Evolutionary conservation across 208 protist genomes (phyloP), one percentile per base, ranked within the genome.

Genomic region (Leishmania major): DNA sequence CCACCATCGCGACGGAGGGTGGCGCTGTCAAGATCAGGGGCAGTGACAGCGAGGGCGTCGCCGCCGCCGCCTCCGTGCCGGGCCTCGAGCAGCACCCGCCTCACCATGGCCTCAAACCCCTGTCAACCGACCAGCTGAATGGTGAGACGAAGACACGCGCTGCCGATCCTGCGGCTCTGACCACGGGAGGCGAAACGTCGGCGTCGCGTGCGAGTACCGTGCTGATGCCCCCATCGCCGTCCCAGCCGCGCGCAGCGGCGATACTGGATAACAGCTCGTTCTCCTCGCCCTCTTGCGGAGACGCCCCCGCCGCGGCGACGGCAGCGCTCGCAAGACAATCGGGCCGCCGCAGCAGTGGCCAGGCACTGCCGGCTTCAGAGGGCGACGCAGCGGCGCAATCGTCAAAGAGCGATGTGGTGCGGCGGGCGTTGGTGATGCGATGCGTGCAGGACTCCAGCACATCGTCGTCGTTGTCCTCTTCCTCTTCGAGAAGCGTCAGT

Each of bases 211-310:
- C 77, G 0, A 83, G 78, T 35, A 78, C 51, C 4, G 37, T 80
- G 1, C 66, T 86, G 55, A 86, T 86, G 83, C 83, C 83, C 5
- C 83, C 83, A 13, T 86, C 78, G 19, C 83, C 83, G 75, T 82
- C 83, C 67, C 79, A 83, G 79, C 78, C 78, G 25, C 78, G 83
- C 10, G 75, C 40, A 31, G 40, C 75, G 57, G 8, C 13, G 40
- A 19, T 31, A 17, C 37, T 28, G n/a, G 55, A 49, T 47, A 25
- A 31, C 55, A 78, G 37, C 8, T 35, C 40, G 2, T 43, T 1
- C 57, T 19, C 57, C 37, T 66, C 57, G 19, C 22, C 40, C 7
- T 13, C 57, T 7, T 47, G 37, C 2, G 45, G 25, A 74, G 47
- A 55, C 43, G 28, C 28, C 70, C 19, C 2, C 55, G 70, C 70